Evolutionary conservation across 1,139 yeast species (phyloP).

Genomic region (Geotrichum klebahnii): DNA sequence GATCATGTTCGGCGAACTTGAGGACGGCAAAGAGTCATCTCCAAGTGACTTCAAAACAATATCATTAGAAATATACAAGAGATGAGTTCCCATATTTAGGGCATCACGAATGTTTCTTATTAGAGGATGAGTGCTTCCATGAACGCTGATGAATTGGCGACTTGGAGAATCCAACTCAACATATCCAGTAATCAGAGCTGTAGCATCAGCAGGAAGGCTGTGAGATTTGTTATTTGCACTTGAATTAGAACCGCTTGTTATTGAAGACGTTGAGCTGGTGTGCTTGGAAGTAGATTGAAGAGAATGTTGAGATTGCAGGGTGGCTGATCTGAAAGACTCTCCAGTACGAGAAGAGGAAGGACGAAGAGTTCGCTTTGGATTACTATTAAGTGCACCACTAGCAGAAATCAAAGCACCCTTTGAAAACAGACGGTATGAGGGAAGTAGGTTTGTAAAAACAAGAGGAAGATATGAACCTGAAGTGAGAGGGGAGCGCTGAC

Average conservation of each 20-base stretch:
- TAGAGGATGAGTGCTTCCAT: slow-evolving; percentile 45
- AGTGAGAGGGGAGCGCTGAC: slow-evolving; percentile 48
- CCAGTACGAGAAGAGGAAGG: slow-evolving; percentile 21
- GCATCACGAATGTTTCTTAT: slow-evolving; percentile 55
- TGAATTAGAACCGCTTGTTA: slow-evolving; percentile 16
- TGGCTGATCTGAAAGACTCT: slow-evolving; percentile 13
- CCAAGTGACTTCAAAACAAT: slow-evolving; percentile 54
- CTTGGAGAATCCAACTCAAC: slow-evolving; percentile 39
- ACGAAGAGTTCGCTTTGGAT: slow-evolving; percentile 24
- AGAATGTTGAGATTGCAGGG: slow-evolving; percentile 6
- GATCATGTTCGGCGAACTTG: slow-evolving; percentile 47
- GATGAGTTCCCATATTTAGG: slow-evolving; percentile 53
- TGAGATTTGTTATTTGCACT: slow-evolving; percentile 35
- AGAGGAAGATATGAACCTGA: slow-evolving; percentile 60
- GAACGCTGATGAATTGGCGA: slow-evolving; percentile 40
- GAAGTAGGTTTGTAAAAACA: slow-evolving; percentile 53
- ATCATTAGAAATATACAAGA: slow-evolving; percentile 51
- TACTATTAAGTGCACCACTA: slow-evolving; percentile 18
- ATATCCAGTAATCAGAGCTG: slow-evolving; percentile 39
- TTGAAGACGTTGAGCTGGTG: slow-evolving; percentile 13
- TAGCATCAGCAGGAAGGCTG: slow-evolving; percentile 39
- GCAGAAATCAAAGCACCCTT: slow-evolving; percentile 45
- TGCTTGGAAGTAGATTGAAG: slow-evolving; percentile 1
- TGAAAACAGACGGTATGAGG: slow-evolving; percentile 54
- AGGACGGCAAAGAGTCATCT: slow-evolving; percentile 35